Percentiles rank a stretch among this genome's conserved stretches.
phyloP scores from a whole-genome alignment of 306 rosid species.

The Myrica gale region DNA sequence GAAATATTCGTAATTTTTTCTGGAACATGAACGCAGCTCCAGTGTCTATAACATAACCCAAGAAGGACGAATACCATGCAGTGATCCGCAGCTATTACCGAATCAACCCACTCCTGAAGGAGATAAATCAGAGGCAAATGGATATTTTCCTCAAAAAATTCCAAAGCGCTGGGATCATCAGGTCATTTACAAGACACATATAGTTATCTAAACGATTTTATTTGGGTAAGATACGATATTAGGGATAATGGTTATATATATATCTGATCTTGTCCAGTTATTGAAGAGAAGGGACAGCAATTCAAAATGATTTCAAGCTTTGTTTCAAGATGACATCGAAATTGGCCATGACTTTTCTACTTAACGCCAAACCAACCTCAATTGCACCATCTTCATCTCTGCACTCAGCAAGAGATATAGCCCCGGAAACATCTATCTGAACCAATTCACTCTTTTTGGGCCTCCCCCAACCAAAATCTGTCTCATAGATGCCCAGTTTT shows the following conservation, averaged over 20 bases:
- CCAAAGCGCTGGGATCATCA: too few relatives aligned
- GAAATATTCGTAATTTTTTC: too few relatives aligned
- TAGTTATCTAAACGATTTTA: too few relatives aligned
- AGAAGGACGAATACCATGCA: too few relatives aligned
- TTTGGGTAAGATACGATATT: too few relatives aligned
- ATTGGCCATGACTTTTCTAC: constrained; percentile 13
- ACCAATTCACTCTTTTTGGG: constrained; percentile 38
- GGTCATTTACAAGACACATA: too few relatives aligned
- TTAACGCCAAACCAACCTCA: constrained; percentile 40
- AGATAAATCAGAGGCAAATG: too few relatives aligned
- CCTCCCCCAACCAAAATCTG: constrained; percentile 62
- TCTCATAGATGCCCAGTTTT: constrained; percentile 31
- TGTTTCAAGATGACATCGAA: constrained; percentile 25
- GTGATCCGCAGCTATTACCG: too few relatives aligned
- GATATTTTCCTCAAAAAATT: too few relatives aligned
- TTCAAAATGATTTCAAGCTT: neutral
- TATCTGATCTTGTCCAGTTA: neutral
- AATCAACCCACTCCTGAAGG: too few relatives aligned
- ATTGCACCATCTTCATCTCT: constrained; percentile 27
- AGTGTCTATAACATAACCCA: too few relatives aligned
- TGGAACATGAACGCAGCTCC: too few relatives aligned
- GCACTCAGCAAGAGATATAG: constrained; percentile 34
- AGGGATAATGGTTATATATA: neutral
- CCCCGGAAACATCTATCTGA: constrained; percentile 26
- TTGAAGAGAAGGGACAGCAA: neutral